Evolutionary conservation across 352 stramenopile genomes (phyloP), one percentile per base, ranked within the genome.

Genomic region (Pythium sp.): DNA sequence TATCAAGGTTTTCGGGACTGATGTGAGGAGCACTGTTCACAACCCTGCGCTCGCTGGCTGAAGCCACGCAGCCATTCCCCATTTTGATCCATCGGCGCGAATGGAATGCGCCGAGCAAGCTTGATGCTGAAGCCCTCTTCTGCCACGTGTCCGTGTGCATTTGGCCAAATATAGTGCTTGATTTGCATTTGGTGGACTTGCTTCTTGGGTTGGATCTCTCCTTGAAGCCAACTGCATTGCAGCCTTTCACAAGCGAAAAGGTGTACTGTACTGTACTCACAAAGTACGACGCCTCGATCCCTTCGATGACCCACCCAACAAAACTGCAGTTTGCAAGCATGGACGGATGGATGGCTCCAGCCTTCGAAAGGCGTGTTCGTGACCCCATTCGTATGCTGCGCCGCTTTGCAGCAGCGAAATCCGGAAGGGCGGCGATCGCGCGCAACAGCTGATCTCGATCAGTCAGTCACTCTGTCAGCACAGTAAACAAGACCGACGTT

Each of bases 61-160:
- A 49, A 43, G 36, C 36, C 36, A 43, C 11, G 8, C 34, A 38
- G 34, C 36, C 36, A 43, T 43, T 43, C 36, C 9, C 36, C 36
- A 5, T 22, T 49, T 49, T 49, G 41, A 49, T 57, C 47, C n/a
- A 54, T 54, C 49, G 49, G 22, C 49, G 49, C 49, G 49, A 57
- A 57, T 57, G 49, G 30, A 32, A 32, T 32, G 30, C 30, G 30
- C 30, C 49, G 49, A 57, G 49, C 49, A 8, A 54, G 34, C 18
- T 54, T 20, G 46, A 12, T 26, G 20, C 46, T 20, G 22, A 20
- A 54, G 18, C 14, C 20, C 18, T 54, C 46, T 12, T 54, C 46
- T 54, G 46, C 46, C 20, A 32, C 30, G 30, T 3, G 30, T 32
- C 30, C 2, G 30, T 32, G 30, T 3, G 30, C 30, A 32, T 32